phyloP scores from a whole-genome alignment of 192 early-diverging fungal genomes.

The Backusella westeae region DNA sequence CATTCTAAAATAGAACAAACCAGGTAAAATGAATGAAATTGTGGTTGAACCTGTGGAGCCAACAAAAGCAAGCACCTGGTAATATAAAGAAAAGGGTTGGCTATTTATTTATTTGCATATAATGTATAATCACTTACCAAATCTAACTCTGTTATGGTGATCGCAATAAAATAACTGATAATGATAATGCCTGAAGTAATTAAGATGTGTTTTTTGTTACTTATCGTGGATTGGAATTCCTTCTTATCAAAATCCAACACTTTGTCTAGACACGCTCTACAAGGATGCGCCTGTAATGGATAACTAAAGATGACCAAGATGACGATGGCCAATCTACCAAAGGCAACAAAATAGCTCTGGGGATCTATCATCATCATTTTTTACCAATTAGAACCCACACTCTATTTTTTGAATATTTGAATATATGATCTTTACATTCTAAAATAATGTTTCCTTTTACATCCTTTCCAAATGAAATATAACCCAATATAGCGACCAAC shows the following conservation, averaged over 20 bases:
- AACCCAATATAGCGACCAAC: constrained; percentile 85
- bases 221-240: not conserved
- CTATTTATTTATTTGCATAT: no score
- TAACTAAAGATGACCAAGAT: constrained; percentile 87
- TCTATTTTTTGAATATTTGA: not conserved
- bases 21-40: constrained; percentile 97
- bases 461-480: constrained; percentile 85
- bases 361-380: constrained; percentile 49
- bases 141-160: constrained; percentile 75
- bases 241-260: constrained; percentile 47
- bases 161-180: constrained; percentile 69
- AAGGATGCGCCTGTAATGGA: constrained; percentile 93
- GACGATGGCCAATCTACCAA: constrained; percentile 86
- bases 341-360: constrained; percentile 63
- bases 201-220: constrained; percentile 41
- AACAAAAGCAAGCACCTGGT: constrained; percentile 80
- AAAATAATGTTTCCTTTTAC: constrained; percentile 84
- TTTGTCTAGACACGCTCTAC: constrained; percentile 87
- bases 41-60: constrained; percentile 95
- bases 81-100: not conserved
- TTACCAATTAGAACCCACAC: not conserved
- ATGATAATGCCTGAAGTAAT: constrained; percentile 72
- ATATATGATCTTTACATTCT: constrained; percentile 58
- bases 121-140: constrained; percentile 43
- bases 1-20: constrained; percentile 87